Percentiles rank a stretch among this genome's conserved stretches.
Evolutionary conservation across 2,329 filamentous ascomycete species (phyloP).

Genomic region (Trichophyton verrucosum): DNA sequence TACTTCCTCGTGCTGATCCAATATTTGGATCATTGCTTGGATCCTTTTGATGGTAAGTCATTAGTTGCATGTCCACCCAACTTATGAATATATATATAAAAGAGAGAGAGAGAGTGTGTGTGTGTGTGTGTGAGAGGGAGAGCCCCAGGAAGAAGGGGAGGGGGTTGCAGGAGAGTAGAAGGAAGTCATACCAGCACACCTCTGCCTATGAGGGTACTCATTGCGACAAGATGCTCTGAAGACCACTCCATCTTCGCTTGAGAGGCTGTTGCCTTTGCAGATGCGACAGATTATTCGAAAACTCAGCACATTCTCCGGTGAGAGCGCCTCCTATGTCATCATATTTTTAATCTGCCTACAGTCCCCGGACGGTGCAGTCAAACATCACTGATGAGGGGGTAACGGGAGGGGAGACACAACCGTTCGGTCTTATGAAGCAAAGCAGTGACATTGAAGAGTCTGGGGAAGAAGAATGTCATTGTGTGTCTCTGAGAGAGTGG

Average conservation of each 20-base stretch:
- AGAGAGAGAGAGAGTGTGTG: too few relatives aligned
- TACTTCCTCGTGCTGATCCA: constrained; percentile 29
- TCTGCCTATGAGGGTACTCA: background rate
- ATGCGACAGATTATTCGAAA: background rate
- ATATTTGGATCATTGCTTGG: constrained; percentile 31
- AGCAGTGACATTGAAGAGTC: background rate
- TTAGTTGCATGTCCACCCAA: constrained; percentile 2
- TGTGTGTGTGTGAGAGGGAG: background rate
- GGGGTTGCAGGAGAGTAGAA: background rate
- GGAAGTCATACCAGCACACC: constrained; percentile 1
- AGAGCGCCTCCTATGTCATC: background rate
- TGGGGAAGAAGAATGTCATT: background rate
- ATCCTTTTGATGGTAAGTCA: constrained; percentile 19
- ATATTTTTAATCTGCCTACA: background rate
- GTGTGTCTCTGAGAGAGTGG: background rate
- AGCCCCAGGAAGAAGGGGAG: background rate
- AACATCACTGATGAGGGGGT: background rate
- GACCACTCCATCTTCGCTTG: background rate
- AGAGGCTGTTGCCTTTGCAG: too few relatives aligned
- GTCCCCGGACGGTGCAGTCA: background rate
- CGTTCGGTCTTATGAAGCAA: background rate
- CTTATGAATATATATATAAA: too few relatives aligned
- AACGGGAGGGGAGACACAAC: background rate
- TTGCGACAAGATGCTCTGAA: background rate
- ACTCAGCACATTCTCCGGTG: background rate